Conservation (phyloP, 139 green algal species). For the Parachlorella kessleri region DNA sequence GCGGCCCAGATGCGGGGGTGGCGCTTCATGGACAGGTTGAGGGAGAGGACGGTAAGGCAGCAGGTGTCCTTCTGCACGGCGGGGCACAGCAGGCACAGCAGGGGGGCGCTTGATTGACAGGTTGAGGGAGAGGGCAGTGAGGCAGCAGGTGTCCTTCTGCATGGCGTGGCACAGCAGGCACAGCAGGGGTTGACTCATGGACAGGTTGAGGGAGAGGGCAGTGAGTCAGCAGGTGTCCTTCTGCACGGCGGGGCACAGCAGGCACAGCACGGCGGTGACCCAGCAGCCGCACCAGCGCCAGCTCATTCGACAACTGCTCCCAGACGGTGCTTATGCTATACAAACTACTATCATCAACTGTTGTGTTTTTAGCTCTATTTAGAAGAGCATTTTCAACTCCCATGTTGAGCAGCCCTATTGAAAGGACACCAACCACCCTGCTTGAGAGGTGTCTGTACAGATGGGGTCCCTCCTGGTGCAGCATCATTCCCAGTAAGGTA, state of each 20-base stretch:
- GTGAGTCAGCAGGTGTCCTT: conserved; percentile 82
- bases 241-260: background rate
- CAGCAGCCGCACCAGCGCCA: too few relatives aligned
- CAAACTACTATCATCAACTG: too few relatives aligned
- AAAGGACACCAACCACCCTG: too few relatives aligned
- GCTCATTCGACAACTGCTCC: too few relatives aligned
- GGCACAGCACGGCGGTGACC: conserved; percentile 53
- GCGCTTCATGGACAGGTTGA: conserved; percentile 74
- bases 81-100: background rate
- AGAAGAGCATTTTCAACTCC: too few relatives aligned
- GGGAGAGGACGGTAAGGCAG: conserved; percentile 72
- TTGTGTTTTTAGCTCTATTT: too few relatives aligned
- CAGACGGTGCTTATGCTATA: too few relatives aligned
- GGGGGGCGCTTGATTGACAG: conserved; percentile 70
- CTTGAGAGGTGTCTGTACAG: too few relatives aligned
- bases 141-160: conserved; percentile 76
- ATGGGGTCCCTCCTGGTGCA: too few relatives aligned
- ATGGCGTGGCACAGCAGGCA: background rate
- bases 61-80: conserved; percentile 76
- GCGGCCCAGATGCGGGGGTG: conserved; percentile 82
- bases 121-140: conserved; percentile 84
- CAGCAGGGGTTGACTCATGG: background rate
- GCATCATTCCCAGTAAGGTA: too few relatives aligned
- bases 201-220: conserved; percentile 25
- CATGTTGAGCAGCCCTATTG: too few relatives aligned